Evolutionary conservation across 257 asterid genomes (phyloP), one percentile per base, ranked within the genome.

Genomic region (Agastache rugosa): DNA sequence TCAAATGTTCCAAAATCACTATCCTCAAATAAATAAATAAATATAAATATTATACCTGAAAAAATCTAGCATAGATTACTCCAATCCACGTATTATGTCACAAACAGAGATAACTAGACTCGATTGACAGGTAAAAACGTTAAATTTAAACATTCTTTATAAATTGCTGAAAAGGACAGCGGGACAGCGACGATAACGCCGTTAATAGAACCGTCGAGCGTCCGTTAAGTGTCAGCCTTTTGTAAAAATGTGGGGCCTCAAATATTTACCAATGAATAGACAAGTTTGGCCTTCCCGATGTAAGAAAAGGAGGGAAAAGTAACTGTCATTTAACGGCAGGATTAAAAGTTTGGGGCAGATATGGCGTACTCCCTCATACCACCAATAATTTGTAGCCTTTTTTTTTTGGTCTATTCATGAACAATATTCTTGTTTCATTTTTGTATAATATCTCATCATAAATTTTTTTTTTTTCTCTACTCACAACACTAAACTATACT

Each of bases 251-350:
- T 69, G 53, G 80, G 75, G 62, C 51, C 78, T 67, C 12, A 50
- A 31, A 67, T 42, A 9, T 67, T 74, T 67, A 53, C 70, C 66
- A 31, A 1, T 79, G 75, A 80, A 55, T 17, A 31, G 72, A 74
- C 77, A 67, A 23, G 64, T 41, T 31, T 58, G 73, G 37, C 82
- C 86, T 88, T 85, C 90, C 88, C 91, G 76, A 89, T 85, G 86
- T 67, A 53, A 66, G 1, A 16, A 44, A 70, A 70, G 5, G 17
- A 48, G 22, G 55, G 9, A 48, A 48, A 48, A 16, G 81, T 75
- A 81, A 72, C 82, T 53, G 50, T 68, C 75, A 56, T 54, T 81
- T 80, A 78, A 82, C 79, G 80, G 80, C 72, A 71, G 79, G 81
- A 64, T 77, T 31, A 83, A 80, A 78, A 14, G 9, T 3, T 34